Evolutionary conservation across 2,329 filamentous ascomycete species (phyloP).

Genomic region (Monosporascus sp.): DNA sequence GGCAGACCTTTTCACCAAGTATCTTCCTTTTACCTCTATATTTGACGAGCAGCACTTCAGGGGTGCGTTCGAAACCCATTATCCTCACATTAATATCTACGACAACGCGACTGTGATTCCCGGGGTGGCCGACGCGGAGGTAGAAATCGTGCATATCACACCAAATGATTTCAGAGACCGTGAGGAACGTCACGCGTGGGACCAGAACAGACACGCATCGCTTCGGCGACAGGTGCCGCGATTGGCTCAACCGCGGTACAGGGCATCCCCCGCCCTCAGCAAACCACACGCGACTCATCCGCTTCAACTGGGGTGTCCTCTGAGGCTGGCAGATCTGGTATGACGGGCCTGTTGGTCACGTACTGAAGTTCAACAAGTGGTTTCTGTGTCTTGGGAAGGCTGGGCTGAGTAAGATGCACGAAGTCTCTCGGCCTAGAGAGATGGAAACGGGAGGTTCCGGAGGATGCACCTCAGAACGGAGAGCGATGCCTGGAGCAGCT

Average conservation of each 20-base stretch:
- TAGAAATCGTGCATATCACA: slow-evolving; percentile 33
- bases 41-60: slow-evolving; percentile 43
- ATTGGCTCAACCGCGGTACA: slow-evolving; percentile 27
- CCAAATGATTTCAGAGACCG: slow-evolving; percentile 35
- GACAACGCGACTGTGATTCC: slow-evolving; percentile 33
- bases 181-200: slow-evolving; percentile 33
- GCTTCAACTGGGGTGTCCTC: slow-evolving; percentile 39
- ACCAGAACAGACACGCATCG: slow-evolving; percentile 36
- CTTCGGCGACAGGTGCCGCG: slow-evolving; percentile 30
- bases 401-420: slow-evolving; percentile 30
- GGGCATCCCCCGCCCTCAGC: slow-evolving; percentile 17
- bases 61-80: slow-evolving; percentile 29
- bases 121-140: slow-evolving; percentile 23
- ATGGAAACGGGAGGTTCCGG: slow-evolving; percentile 23
- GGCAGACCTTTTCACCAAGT: slow-evolving; percentile 35
- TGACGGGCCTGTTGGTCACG: slow-evolving; percentile 39
- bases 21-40: slow-evolving; percentile 39
- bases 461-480: slow-evolving; percentile 45
- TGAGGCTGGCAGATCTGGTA: slow-evolving; percentile 41
- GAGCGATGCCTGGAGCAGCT: slow-evolving; percentile 39
- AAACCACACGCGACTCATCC: slow-evolving; percentile 31
- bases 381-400: slow-evolving; percentile 35
- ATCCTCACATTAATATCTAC: slow-evolving; percentile 40
- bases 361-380: slow-evolving; percentile 37
- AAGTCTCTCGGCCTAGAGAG: slow-evolving; percentile 20